Percentiles rank a stretch among this genome's conserved stretches.
These are phyloP conservation scores for Pythium phragmitis DNA, from an alignment of 352 stramenopile genomes.

Conservation along the genomic window DNA sequence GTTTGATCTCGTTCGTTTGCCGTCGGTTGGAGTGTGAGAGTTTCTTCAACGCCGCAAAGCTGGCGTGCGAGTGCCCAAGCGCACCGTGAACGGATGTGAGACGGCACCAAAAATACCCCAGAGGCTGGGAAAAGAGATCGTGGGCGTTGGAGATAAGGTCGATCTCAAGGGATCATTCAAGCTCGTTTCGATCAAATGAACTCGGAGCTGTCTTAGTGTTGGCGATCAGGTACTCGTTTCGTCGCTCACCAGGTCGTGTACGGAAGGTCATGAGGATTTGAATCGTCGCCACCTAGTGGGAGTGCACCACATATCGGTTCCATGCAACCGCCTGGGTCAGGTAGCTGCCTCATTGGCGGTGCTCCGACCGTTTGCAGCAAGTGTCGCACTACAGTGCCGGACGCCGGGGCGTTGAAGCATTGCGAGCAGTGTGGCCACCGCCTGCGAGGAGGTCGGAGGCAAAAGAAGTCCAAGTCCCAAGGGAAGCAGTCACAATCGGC, in stretches of 20 bases:
- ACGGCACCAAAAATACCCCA: neutral
- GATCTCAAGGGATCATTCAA: neutral
- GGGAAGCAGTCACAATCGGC: neutral
- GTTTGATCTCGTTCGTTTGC: slow-evolving; percentile 2
- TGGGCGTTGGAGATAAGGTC: neutral
- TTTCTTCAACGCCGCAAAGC: neutral
- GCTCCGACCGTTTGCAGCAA: neutral
- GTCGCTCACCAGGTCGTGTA: too few species aligned
- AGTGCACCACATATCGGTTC: neutral
- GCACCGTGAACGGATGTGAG: neutral
- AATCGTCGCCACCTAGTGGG: too few species aligned
- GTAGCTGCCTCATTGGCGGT: neutral
- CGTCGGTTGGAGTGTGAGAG: slow-evolving; percentile 1
- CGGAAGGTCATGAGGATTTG: too few species aligned
- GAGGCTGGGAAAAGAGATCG: neutral
- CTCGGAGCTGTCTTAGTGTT: neutral
- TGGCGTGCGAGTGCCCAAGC: neutral
- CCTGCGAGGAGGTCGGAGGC: slow-evolving; percentile 3
- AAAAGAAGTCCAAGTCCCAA: neutral
- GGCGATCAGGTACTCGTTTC: too few species aligned
- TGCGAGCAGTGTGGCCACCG: slow-evolving; percentile 28
- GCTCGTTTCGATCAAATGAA: neutral
- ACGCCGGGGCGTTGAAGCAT: slow-evolving; percentile 1
- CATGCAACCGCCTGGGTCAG: neutral
- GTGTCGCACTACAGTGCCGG: neutral